phyloP scores from a whole-genome alignment of 2,329 filamentous ascomycete genomes.

The Ophiostoma quercus region DNA sequence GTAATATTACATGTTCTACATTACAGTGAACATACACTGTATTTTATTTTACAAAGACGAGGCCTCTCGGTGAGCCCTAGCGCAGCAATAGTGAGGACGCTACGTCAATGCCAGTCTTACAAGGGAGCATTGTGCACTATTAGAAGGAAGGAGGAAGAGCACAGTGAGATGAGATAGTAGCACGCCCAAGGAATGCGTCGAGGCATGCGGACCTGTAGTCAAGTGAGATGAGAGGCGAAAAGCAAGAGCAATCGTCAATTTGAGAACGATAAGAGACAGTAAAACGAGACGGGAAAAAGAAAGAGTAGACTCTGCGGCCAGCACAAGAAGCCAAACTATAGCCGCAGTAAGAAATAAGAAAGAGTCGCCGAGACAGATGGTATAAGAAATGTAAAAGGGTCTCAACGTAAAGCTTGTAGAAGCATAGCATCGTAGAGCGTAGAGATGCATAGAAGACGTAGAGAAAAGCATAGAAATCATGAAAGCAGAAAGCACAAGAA shows the following conservation, averaged over 20 bases:
- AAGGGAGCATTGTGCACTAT: neutral
- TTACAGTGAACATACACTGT: neutral
- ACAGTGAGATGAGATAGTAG: neutral
- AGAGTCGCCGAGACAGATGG: neutral
- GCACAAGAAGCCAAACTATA: neutral
- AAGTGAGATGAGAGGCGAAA: neutral
- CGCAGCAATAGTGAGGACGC: neutral
- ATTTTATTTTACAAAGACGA: neutral
- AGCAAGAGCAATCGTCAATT: neutral
- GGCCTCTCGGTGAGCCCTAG: constrained; percentile 6
- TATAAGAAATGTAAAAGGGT: neutral
- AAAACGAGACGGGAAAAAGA: neutral
- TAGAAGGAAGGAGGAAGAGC: neutral
- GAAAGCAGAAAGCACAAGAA: neutral
- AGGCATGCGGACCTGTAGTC: neutral
- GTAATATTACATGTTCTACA: constrained; percentile 7
- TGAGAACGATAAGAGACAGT: neutral
- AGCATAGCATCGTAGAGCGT: neutral
- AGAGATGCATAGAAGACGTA: neutral
- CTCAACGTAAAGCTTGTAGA: neutral
- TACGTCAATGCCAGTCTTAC: neutral
- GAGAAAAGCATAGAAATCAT: neutral
- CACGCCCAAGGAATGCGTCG: neutral
- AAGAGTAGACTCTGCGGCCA: neutral
- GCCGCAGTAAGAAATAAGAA: neutral